A percentile compares a stretch with the other conserved stretches of the same genome.
phyloP scores from a whole-genome alignment of 2,329 filamentous ascomycete species.

The Colletotrichum neosansevieriae region DNA sequence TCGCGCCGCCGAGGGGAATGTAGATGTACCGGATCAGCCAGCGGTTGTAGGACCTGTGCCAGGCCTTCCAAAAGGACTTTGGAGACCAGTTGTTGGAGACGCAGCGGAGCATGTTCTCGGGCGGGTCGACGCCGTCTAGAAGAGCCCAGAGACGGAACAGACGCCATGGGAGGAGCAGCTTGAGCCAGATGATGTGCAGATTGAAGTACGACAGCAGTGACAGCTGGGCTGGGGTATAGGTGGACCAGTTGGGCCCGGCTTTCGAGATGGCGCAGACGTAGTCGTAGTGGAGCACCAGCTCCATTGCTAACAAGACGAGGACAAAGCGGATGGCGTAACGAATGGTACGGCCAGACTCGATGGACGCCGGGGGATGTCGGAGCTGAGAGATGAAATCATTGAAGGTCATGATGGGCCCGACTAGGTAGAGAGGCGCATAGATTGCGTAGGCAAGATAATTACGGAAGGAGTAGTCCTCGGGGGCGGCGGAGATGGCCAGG shows the following conservation, averaged over 20 bases:
- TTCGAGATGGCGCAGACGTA: constrained; percentile 95
- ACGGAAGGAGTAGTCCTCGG: constrained; percentile 79
- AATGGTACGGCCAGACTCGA: constrained; percentile 76
- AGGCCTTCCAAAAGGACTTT: constrained; percentile 92
- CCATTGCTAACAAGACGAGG: constrained; percentile 86
- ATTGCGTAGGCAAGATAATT: constrained; percentile 92
- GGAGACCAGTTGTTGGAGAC: constrained; percentile 95
- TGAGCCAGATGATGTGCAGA: constrained; percentile 97
- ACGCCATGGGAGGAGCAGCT: constrained; percentile 96
- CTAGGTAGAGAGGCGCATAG: constrained; percentile 92
- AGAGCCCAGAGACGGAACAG: constrained; percentile 98
- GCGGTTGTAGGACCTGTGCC: constrained; percentile 95
- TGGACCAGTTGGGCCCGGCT: constrained; percentile 80
- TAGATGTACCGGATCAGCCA: constrained; percentile 97
- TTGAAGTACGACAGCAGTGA: constrained; percentile 95
- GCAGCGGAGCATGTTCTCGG: constrained; percentile 98
- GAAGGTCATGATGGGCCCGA: constrained; percentile 95
- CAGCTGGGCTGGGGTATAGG: constrained; percentile 89
- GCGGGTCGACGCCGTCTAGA: constrained; percentile 90
- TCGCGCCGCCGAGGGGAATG: constrained; percentile 84
- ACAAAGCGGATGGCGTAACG: constrained; percentile 88
- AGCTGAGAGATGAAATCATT: constrained; percentile 96
- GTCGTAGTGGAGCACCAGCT: constrained; percentile 89
- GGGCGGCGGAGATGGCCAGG: constrained; percentile 78
- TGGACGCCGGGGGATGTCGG: constrained; percentile 78